Evolutionary conservation across 164 flowering plant genomes (phyloP).

Genomic region (Cinnamomum chago): DNA sequence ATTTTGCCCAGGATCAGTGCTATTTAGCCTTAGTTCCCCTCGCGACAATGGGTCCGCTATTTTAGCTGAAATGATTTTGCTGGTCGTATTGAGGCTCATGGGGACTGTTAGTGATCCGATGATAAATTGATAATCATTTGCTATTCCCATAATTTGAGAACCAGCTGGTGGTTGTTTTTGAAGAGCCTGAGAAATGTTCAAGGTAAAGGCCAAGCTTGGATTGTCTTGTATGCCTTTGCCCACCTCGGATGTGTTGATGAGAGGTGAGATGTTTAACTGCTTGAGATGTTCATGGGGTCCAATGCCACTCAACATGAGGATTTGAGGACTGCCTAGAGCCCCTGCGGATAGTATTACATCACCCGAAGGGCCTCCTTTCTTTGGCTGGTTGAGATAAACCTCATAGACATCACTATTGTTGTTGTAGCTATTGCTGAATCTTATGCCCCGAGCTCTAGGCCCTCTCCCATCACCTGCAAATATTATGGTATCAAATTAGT

Average conservation of each 20-base stretch:
- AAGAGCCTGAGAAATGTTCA: constrained; percentile 11
- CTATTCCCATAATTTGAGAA: constrained; percentile 32
- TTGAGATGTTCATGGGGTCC: constrained; percentile 33
- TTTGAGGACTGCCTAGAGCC: constrained; percentile 40
- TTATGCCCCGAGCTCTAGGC: constrained; percentile 10
- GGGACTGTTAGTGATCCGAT: constrained; percentile 23
- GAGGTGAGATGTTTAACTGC: constrained; percentile 22
- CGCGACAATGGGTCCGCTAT: constrained; percentile 26
- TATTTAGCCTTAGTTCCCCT: constrained; percentile 23
- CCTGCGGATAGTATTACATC: constrained; percentile 38
- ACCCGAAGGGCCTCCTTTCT: constrained; percentile 7
- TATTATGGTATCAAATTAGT: no score
- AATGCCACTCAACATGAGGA: constrained; percentile 42
- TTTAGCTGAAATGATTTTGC: constrained; percentile 23
- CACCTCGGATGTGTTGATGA: constrained; percentile 14
- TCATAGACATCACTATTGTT: not conserved
- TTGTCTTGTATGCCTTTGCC: constrained; percentile 36
- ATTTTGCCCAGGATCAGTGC: constrained; percentile 29
- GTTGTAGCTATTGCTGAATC: constrained; percentile 8
- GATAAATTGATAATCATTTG: constrained; percentile 23
- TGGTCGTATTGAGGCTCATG: constrained; percentile 18
- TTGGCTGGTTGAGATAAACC: constrained; percentile 4
- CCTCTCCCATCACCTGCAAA: not conserved
- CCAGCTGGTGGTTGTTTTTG: constrained; percentile 19
- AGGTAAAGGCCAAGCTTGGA: constrained; percentile 22